phyloP scores from a whole-genome alignment of 495 filamentous ascomycete species.

The Symbiotaphrina buchneri region DNA sequence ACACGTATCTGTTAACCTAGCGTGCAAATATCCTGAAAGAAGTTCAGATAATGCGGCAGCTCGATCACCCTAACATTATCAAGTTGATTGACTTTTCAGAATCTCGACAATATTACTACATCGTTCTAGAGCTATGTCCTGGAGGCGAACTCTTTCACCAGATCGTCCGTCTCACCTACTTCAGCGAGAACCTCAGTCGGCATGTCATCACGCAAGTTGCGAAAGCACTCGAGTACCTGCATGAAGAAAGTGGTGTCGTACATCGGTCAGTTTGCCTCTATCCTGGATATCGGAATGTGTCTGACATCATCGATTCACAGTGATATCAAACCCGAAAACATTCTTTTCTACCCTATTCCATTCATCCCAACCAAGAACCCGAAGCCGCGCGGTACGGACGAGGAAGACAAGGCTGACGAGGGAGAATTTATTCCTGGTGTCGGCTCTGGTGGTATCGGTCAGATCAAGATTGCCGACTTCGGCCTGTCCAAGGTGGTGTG shows the following conservation, averaged over 20 bases:
- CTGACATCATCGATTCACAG: conserved; percentile 19
- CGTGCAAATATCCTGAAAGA: conserved; percentile 94
- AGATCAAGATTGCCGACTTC: conserved; percentile 95
- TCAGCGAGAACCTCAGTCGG: conserved; percentile 83
- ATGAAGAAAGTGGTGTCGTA: conserved; percentile 86
- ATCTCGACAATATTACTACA: conserved; percentile 89
- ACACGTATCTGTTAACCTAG: conserved; percentile 28
- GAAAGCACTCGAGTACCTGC: conserved; percentile 78
- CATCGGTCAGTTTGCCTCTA: conserved; percentile 58
- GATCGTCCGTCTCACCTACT: conserved; percentile 94
- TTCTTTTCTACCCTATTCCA: conserved; percentile 73
- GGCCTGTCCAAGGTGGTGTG: conserved; percentile 94
- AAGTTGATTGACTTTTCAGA: conserved; percentile 86
- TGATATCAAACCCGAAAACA: conserved; percentile 96
- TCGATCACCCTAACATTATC: conserved; percentile 90
- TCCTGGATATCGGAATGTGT: conserved; percentile 6
- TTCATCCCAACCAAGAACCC: conserved; percentile 63
- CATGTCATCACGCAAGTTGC: conserved; percentile 92
- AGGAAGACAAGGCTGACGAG: conserved; percentile 95
- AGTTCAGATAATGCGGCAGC: conserved; percentile 92
- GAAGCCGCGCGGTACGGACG: conserved; percentile 55
- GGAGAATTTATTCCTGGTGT: conserved; percentile 73
- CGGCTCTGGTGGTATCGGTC: conserved; percentile 81
- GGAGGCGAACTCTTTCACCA: conserved; percentile 97
- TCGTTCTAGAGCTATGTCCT: conserved; percentile 83